phyloP scores from a whole-genome alignment of 805 yeast species.

The Candida orba region DNA sequence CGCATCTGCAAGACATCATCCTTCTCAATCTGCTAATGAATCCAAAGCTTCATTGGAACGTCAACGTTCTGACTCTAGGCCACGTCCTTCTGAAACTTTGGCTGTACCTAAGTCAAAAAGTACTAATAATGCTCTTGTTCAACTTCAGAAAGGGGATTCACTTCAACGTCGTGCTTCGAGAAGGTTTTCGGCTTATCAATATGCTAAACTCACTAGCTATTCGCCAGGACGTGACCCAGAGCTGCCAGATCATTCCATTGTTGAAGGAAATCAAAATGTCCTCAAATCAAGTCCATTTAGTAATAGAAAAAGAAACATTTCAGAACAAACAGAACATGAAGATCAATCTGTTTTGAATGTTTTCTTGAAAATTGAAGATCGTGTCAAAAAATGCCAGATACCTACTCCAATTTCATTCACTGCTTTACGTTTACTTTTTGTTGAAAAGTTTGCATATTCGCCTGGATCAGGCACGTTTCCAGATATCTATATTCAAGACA shows the following conservation, averaged over 20 bases:
- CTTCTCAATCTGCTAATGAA: neutral
- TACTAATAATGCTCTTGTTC: constrained; percentile 55
- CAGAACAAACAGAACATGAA: neutral
- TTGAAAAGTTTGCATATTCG: constrained; percentile 81
- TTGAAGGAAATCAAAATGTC: constrained; percentile 12
- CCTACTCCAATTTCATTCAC: constrained; percentile 28
- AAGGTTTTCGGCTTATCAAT: constrained; percentile 89
- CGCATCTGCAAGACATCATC: neutral
- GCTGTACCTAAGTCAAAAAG: constrained; percentile 9
- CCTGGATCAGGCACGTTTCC: constrained; percentile 72
- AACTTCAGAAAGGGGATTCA: constrained; percentile 75
- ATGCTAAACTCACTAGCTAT: constrained; percentile 60
- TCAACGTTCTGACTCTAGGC: constrained; percentile 1
- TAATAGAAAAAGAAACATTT: neutral
- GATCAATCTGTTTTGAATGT: constrained; percentile 1
- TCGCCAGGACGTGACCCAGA: constrained; percentile 26
- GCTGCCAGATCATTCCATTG: constrained; percentile 19
- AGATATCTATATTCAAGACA: constrained; percentile 65
- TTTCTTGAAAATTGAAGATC: constrained; percentile 45
- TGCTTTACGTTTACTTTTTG: constrained; percentile 61
- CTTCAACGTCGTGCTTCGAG: constrained; percentile 90
- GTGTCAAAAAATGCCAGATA: constrained; percentile 44
- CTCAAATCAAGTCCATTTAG: constrained; percentile 12
- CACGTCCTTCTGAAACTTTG: neutral
- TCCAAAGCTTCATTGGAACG: neutral